Conservation (phyloP, 2,329 filamentous ascomycete species). For the Pestalotiopsis sp. region DNA sequence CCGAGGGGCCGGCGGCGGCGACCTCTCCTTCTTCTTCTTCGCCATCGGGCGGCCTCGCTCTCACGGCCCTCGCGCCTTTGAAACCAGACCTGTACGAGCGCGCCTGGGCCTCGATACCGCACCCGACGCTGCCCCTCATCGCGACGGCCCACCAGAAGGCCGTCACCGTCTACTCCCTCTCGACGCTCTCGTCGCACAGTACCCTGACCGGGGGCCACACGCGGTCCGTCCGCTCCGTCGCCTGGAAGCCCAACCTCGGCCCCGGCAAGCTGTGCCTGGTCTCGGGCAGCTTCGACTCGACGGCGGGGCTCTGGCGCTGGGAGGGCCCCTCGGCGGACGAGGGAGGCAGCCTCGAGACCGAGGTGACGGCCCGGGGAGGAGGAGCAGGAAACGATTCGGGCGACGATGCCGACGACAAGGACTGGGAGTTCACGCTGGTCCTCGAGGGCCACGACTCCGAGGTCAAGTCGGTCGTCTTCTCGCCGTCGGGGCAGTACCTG, state of each 20-base stretch:
- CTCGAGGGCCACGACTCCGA: constrained; percentile 95
- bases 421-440: constrained; percentile 91
- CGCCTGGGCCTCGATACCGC: constrained; percentile 83
- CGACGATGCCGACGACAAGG: constrained; percentile 67
- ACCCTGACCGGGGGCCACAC: constrained; percentile 86
- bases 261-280: constrained; percentile 75
- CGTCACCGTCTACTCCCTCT: constrained; percentile 87
- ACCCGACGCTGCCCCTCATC: constrained; percentile 84
- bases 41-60: constrained; percentile 17
- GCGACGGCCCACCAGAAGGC: constrained; percentile 88
- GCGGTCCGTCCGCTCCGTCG: constrained; percentile 80
- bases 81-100: constrained; percentile 66
- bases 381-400: constrained; percentile 36
- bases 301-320: constrained; percentile 81
- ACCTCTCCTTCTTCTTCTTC: neutral
- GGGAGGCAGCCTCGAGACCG: constrained; percentile 41
- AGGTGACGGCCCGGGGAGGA: constrained; percentile 34
- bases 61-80: constrained; percentile 53
- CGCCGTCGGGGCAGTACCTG: constrained; percentile 73
- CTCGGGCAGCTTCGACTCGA: constrained; percentile 92
- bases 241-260: constrained; percentile 80
- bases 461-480: constrained; percentile 80
- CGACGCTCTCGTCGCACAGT: constrained; percentile 77
- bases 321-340: constrained; percentile 46
- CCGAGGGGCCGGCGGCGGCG: neutral